Evolutionary conservation across 176 grass and related monocot species (phyloP).

Genomic region (Guadua angustifolia): DNA sequence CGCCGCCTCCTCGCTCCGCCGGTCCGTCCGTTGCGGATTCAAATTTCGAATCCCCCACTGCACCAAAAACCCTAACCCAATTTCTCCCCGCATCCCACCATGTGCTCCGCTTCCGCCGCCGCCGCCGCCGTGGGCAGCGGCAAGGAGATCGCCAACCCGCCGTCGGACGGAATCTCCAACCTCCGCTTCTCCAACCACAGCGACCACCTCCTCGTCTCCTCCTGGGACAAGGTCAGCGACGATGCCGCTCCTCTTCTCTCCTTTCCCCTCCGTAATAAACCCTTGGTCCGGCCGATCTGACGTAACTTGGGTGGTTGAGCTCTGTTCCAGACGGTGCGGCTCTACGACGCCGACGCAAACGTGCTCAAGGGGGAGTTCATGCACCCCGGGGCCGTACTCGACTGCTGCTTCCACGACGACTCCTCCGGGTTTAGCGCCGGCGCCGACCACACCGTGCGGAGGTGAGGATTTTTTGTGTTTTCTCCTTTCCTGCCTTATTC

Average conservation of each 20-base stretch:
- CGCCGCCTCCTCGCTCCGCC: neutral
- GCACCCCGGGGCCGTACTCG: constrained; percentile 77
- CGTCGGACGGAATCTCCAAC: constrained; percentile 89
- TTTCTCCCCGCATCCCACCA: neutral
- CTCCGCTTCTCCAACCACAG: constrained; percentile 99
- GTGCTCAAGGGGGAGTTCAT: constrained; percentile 84
- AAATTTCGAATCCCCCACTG: constrained; percentile 33
- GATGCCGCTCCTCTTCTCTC: too few relatives aligned
- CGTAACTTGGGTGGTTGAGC: neutral
- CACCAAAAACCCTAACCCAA: neutral
- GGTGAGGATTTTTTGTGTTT: constrained; percentile 41
- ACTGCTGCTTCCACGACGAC: constrained; percentile 98
- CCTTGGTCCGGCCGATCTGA: constrained; percentile 44
- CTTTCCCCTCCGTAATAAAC: constrained; percentile 27
- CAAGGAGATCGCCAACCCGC: constrained; percentile 71
- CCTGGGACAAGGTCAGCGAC: constrained; percentile 84
- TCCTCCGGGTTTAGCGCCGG: constrained; percentile 85
- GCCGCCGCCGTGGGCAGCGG: constrained; percentile 49
- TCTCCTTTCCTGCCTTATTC: neutral
- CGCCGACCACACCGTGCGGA: constrained; percentile 78
- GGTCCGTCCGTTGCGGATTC: constrained; percentile 42
- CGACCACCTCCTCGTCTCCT: constrained; percentile 92
- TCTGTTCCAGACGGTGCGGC: constrained; percentile 69
- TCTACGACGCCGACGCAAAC: constrained; percentile 80
- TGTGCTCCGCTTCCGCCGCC: constrained; percentile 38